Base-by-base conservation (phyloP, 2,329 filamentous ascomycete genomes). In the Alternaria sp. region DNA sequence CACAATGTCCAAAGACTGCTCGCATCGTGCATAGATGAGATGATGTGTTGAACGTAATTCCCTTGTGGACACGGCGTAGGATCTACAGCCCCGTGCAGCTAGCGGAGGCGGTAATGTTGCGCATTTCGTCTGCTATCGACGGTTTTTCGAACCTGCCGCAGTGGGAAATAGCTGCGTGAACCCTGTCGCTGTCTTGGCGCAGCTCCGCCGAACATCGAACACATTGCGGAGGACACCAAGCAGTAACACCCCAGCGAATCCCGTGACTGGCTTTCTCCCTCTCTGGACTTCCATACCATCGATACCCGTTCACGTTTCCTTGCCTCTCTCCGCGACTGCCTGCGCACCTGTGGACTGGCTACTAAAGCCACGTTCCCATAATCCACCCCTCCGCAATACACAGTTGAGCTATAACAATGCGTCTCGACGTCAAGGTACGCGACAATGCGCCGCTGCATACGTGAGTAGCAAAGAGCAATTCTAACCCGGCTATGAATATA, bases 401-500 rank as follows among this genome's bases (percentile, higher is more conserved):
- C 66, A 69, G 58, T 61, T 65, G 43, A 73, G 66, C 70, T 70
- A 64, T 69, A 58, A 81, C 70, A 61, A 83, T 83, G 81, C 80
- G 80, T 74, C 71, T 83, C 46, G 81, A 83, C 73, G 81, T 83
- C n/a, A 83, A 83, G 80, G 80, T 81, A 76, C 53, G 70, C 30
- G 46, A 36, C 32, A 55, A 55, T 47, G 55, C 36, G 61, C 58
- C 54, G 49, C 53, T 25, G 26, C 10, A 36, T n/a, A 3, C 5
- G 26, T 47, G 10, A 2, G 10, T 11, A 4, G 28, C 8, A 21
- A 10, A 43, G 43, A 23, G 25, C 56, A 46, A 32, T 40, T 77
- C 83, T 85, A 75, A 85, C 68, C 53, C 67, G 67, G 68, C 79
- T 74, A 67, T 62, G 80, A 59, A n/a, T 81, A 78, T 80, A 93